phyloP scores from a whole-genome alignment of 257 asterid genomes.

The Striga asiatica region DNA sequence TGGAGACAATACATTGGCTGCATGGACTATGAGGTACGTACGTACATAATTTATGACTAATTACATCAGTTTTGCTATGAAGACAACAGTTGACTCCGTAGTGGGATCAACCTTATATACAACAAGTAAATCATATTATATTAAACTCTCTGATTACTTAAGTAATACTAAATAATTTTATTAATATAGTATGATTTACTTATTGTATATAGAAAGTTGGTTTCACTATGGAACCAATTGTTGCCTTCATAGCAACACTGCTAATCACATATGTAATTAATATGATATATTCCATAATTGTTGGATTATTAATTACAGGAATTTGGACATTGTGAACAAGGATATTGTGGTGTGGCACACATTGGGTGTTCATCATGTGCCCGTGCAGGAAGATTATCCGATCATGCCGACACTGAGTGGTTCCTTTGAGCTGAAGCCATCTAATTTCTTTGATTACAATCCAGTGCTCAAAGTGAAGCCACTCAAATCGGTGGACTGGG shows the following conservation, averaged over 20 bases:
- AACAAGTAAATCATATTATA: too few relatives aligned
- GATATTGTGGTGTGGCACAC: conserved; percentile 10
- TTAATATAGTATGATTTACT: too few relatives aligned
- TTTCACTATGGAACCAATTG: too few relatives aligned
- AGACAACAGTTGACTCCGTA: too few relatives aligned
- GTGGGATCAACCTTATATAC: too few relatives aligned
- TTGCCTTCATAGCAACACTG: too few relatives aligned
- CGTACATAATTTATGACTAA: not conserved
- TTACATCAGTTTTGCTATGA: not conserved
- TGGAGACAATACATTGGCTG: conserved; percentile 32
- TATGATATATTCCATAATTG: not conserved
- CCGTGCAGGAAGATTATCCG: conserved; percentile 7
- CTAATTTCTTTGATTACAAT: conserved; percentile 1
- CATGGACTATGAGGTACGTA: conserved; percentile 26
- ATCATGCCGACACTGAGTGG: conserved; percentile 1
- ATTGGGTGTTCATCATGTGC: conserved; percentile 6
- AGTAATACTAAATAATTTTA: too few relatives aligned
- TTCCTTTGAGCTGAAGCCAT: conserved; percentile 1
- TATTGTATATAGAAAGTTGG: too few relatives aligned
- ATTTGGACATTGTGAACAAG: conserved; percentile 1
- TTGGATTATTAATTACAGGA: not conserved
- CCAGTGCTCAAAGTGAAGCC: conserved; percentile 22
- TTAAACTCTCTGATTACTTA: too few relatives aligned
- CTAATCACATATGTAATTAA: not conserved
- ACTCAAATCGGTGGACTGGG: conserved; percentile 7